Base-by-base conservation (phyloP, 1,284 basidiomycete genomes). In the Cronartium quercuum region DNA sequence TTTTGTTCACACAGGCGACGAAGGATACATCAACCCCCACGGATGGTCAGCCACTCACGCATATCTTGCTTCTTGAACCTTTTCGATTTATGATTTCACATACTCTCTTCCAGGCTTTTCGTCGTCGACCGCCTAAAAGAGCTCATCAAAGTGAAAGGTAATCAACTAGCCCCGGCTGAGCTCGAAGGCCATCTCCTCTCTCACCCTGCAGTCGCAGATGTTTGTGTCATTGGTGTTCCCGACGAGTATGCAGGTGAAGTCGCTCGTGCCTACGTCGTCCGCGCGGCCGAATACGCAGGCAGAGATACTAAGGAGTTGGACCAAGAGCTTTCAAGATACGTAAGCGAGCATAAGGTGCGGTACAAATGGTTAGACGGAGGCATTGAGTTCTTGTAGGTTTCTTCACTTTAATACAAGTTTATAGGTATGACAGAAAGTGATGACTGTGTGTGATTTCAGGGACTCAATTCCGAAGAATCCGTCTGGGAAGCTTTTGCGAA, bases 231-330 rank as follows among this genome's bases (percentile, higher is more conserved):
- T 6, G 87, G 90, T 2, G 81, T 91, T 2, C 86, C 85, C 0
- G 89, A 93, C 79, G 90, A 91, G 15, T 90, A 88, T 77, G 89
- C 86, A 64, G 91, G 91, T 44, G 91, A 93, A 70, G 74, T 90
- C 3, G 91, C 91, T 0, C 74, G 75, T 21, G 21, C 21, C 0
- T 57, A 58, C 24, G 40, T 51, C 37, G 55, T 75, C 6, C 21
- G 24, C 10, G 21, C 35, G 1, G 38, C 57, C 64, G 66, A 65
- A 40, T 21, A 15, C 55, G 65, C 29, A 12, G 13, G 12, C 29
- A n/a, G 18, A 21, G 58, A 57, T 24, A 41, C 21, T 15, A 71
- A 55, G 51, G 69, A 76, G 62, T 40, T 78, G 38, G 68, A 77
- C 44, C 61, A 79, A 69, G 69, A 68, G 21, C 71, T 78, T 38